These are phyloP conservation scores for Yamadazyma atmosphaerica DNA, from an alignment of 1,139 yeast species.

Conservation along the genomic window DNA sequence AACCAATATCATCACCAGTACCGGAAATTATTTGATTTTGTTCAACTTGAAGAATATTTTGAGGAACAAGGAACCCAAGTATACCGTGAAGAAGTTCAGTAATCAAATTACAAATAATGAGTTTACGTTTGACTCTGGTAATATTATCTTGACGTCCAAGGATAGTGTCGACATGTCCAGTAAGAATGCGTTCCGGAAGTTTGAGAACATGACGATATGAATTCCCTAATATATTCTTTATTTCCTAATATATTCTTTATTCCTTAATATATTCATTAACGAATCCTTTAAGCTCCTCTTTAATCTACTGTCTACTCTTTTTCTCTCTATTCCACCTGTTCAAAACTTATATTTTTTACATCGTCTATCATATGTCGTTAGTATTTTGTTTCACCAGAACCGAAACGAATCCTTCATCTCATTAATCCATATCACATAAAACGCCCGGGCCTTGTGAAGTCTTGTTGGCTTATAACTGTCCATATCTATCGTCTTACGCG, in stretches of 20 bases:
- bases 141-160: conserved; percentile 67
- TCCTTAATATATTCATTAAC: no score
- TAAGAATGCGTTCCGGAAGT: conserved; percentile 56
- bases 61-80: conserved; percentile 50
- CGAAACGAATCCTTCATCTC: conserved; percentile 61
- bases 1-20: conserved; percentile 69
- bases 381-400: conserved; percentile 28
- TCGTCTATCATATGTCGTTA: no score
- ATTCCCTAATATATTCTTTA: not conserved
- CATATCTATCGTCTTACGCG: conserved; percentile 7
- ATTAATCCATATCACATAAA: conserved; percentile 58
- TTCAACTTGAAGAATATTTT: conserved; percentile 73
- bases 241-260: not conserved
- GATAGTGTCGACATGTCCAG: conserved; percentile 71
- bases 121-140: conserved; percentile 71
- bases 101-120: conserved; percentile 72
- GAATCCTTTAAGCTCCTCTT: no score
- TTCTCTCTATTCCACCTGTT: no score
- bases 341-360: no score
- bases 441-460: conserved; percentile 61
- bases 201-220: conserved; percentile 19
- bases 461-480: conserved; percentile 47
- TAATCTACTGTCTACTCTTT: no score
- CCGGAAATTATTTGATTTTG: conserved; percentile 78
- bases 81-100: conserved; percentile 62